Conservation (phyloP, 78 protist species). For the Acrasis kona region DNA sequence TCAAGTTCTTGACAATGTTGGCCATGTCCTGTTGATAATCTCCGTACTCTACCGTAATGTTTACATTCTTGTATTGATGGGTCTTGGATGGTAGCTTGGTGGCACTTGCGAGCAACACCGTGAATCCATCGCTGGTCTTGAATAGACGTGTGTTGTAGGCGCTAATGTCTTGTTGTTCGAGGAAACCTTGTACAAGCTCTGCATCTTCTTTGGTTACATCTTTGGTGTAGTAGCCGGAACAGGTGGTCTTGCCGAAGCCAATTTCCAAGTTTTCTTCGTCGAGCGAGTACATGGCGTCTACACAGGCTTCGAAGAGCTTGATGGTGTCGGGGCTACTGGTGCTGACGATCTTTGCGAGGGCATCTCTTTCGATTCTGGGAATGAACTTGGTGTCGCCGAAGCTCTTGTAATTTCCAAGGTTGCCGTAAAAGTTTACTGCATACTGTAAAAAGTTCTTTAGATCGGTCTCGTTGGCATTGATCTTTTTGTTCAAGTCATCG, state of each 20-base stretch:
- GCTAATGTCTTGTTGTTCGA: neutral
- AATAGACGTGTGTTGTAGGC: constrained; percentile 29
- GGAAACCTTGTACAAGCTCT: constrained; percentile 35
- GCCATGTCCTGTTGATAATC: constrained; percentile 22
- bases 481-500: no score
- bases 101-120: no score
- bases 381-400: constrained; percentile 72
- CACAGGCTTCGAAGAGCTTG: constrained; percentile 1
- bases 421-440: constrained; percentile 38
- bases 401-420: constrained; percentile 62
- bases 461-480: no score
- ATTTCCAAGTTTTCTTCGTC: neutral
- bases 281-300: neutral
- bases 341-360: neutral
- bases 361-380: neutral
- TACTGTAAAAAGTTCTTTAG: neutral
- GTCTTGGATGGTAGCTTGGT: no score
- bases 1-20: constrained; percentile 23
- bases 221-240: constrained; percentile 44
- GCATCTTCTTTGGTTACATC: constrained; percentile 33
- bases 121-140: neutral
- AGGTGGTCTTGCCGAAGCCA: constrained; percentile 2
- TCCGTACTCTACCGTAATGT: constrained; percentile 16
- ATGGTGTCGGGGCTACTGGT: neutral
- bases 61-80: no score